Conservation (phyloP, 75 land plant genomes). For the Picea glauca region DNA sequence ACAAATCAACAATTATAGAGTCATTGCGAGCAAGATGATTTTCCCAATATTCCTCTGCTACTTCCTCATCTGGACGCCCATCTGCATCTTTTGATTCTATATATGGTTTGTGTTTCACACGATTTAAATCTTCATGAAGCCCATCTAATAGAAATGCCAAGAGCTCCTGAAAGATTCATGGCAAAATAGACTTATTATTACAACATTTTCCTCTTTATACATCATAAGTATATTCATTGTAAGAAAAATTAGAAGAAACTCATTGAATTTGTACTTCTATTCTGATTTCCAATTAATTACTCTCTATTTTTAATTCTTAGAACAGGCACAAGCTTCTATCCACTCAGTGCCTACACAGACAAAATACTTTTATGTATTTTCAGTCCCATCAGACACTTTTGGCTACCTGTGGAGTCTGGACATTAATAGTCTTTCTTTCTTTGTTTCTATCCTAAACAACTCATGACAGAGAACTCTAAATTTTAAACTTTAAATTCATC, state of each 20-base stretch:
- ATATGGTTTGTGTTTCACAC: conserved; percentile 81
- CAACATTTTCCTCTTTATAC: not conserved
- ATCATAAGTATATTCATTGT: not conserved
- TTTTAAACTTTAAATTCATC: too few relatives aligned
- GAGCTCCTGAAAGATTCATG: conserved; percentile 55
- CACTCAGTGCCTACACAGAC: conserved; percentile 36
- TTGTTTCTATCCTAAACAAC: too few relatives aligned
- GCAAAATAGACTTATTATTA: not conserved
- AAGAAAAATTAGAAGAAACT: too few relatives aligned
- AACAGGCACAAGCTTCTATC: conserved; percentile 59
- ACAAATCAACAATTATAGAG: conserved; percentile 84
- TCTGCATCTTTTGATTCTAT: conserved; percentile 74
- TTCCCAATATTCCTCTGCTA: conserved; percentile 84
- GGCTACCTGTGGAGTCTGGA: too few relatives aligned
- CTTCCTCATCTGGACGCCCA: conserved; percentile 73
- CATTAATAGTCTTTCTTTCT: too few relatives aligned
- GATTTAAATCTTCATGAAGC: conserved; percentile 90
- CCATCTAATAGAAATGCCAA: conserved; percentile 90
- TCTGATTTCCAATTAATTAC: too few relatives aligned
- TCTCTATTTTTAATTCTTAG: not conserved
- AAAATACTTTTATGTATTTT: not conserved
- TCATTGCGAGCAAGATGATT: conserved; percentile 88
- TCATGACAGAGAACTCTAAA: too few relatives aligned
- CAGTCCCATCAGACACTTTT: too few relatives aligned
- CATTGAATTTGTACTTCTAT: too few relatives aligned